Percentiles rank a stretch among this genome's conserved stretches.
phyloP scores from a whole-genome alignment of 371 early-diverging fungal species.

The Lichtheimia corymbifera region DNA sequence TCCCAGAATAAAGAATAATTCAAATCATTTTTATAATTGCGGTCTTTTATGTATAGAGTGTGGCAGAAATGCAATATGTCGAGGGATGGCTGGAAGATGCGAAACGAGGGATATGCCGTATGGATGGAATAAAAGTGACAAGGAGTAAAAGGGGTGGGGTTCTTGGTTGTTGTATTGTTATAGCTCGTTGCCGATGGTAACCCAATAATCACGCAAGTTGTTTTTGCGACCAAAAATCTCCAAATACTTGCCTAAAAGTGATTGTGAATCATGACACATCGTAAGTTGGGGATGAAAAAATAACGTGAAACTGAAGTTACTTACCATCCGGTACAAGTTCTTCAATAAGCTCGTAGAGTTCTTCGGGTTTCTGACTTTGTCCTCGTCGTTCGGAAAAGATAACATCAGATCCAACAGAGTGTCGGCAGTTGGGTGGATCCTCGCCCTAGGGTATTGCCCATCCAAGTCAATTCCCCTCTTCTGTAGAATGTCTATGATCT shows the following conservation, averaged over 20 bases:
- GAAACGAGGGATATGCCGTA: neutral
- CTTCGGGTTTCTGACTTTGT: slow-evolving; percentile 94
- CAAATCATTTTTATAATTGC: too few relatives aligned
- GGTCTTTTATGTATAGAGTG: too few relatives aligned
- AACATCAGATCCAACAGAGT: slow-evolving; percentile 85
- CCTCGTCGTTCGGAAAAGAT: slow-evolving; percentile 92
- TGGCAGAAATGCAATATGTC: too few relatives aligned
- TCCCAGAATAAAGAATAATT: too few relatives aligned
- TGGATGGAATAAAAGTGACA: neutral
- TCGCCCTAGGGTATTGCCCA: slow-evolving; percentile 42
- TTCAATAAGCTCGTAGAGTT: slow-evolving; percentile 91
- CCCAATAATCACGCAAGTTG: slow-evolving; percentile 93
- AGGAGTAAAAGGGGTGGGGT: neutral
- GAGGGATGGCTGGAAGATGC: neutral
- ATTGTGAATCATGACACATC: neutral
- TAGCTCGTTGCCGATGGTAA: slow-evolving; percentile 93
- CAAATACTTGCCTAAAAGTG: slow-evolving; percentile 67
- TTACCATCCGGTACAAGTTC: slow-evolving; percentile 86
- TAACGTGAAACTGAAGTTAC: neutral
- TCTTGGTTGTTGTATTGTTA: slow-evolving; percentile 22
- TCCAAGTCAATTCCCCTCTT: neutral
- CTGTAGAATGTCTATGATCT: neutral
- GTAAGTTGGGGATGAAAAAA: neutral
- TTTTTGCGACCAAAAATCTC: slow-evolving; percentile 96
- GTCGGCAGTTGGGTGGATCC: slow-evolving; percentile 77